Percentiles rank a stretch among this genome's conserved stretches.
These are phyloP conservation scores for Cyberlindnera americana DNA, from an alignment of 805 yeast species.

Conservation along the genomic window DNA sequence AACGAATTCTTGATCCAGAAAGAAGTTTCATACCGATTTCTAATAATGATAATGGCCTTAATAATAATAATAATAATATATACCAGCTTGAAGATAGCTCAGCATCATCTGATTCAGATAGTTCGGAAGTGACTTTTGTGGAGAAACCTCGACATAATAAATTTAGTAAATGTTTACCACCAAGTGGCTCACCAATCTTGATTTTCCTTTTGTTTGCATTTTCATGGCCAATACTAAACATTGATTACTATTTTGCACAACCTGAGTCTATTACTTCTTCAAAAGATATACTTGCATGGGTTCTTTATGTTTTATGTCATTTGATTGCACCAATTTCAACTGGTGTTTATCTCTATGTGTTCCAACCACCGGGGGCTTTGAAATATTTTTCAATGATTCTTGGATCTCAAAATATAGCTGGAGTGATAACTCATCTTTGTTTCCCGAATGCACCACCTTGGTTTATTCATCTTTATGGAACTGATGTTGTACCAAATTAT, in stretches of 20 bases:
- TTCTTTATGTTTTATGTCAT: constrained; percentile 59
- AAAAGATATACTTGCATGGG: constrained; percentile 60
- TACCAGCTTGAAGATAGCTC: too few species aligned
- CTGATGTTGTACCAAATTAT: constrained; percentile 51
- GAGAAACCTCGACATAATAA: too few species aligned
- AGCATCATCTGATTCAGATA: too few species aligned
- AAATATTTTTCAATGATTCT: constrained; percentile 50
- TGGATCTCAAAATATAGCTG: constrained; percentile 58
- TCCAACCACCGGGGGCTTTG: constrained; percentile 62
- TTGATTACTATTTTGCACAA: constrained; percentile 38
- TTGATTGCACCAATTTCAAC: constrained; percentile 58
- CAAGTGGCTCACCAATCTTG: constrained; percentile 14
- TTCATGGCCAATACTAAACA: constrained; percentile 50
- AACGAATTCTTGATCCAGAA: too few species aligned
- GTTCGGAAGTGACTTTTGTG: too few species aligned
- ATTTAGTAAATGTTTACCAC: constrained; percentile 15
- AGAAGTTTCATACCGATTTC: too few species aligned
- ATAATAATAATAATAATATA: too few species aligned
- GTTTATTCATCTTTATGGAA: constrained; percentile 62
- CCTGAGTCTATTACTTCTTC: constrained; percentile 39
- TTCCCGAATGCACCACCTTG: constrained; percentile 77
- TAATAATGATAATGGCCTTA: too few species aligned
- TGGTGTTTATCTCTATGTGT: constrained; percentile 58
- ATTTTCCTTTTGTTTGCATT: constrained; percentile 39
- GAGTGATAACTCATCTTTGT: constrained; percentile 55